Evolutionary conservation across 2,329 filamentous ascomycete species (phyloP), one percentile per base, ranked within the genome.

Genomic region (Alternaria burnsii): DNA sequence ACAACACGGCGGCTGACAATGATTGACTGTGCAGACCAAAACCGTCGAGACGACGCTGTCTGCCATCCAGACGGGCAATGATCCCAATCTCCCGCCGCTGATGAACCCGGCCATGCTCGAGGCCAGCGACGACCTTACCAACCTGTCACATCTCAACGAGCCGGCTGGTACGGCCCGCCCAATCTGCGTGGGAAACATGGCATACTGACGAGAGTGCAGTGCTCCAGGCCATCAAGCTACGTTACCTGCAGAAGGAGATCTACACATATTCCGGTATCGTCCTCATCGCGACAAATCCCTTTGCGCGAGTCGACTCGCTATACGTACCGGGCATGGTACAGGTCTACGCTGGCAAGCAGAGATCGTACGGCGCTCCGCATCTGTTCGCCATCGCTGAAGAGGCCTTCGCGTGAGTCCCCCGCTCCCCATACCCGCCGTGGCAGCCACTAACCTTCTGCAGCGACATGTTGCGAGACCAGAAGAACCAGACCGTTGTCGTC

Each of bases 291-390:
- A 97, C 95, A 66, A 99, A 99, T 82, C 95, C 95, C 22, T 99
- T 99, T 76, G 95, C 96, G 55, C 88, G 95, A 68, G 94, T 99
- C 69, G 95, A 99, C 79, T 99, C 95, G 42, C 88, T 99, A 75
- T 99, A 99, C 81, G 95, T 99, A 11, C 94, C 94, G 18, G 95
- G 95, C 68, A 99, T 99, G 94, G 94, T 99, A n/a, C 95, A 99
- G 80, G 93, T 98, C 40, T 99, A 99, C 82, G 94, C 95, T 58
- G 95, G 95, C 76, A 98, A 94, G 81, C 94, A 97, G 80, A 88
- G 95, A 81, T 93, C 94, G 61, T 97, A 95, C 60, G 95, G 98
- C 81, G 95, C 96, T 59, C 95, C 95, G 55, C 95, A 99, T 88
- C 82, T 99, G 75, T 99, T 99, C 82, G 95, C 95, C 70, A 99